Evolutionary conservation across 805 yeast species (phyloP).

Genomic region (Candida alai): DNA sequence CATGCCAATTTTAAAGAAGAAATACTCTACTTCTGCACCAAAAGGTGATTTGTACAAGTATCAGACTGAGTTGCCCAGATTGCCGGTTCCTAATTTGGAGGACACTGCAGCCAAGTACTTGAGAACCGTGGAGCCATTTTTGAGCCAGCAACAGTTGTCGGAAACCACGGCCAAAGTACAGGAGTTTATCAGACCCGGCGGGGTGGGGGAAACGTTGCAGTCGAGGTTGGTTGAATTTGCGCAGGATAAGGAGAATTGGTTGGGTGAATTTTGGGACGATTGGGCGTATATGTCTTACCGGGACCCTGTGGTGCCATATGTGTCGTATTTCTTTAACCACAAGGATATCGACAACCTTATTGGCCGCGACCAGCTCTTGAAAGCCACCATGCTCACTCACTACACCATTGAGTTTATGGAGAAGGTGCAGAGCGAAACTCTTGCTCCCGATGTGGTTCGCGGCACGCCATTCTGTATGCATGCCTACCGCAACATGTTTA

Average conservation of each 20-base stretch:
- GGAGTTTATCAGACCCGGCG: slow-evolving; percentile 52
- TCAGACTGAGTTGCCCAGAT: slow-evolving; percentile 71
- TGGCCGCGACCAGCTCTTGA: slow-evolving; percentile 60
- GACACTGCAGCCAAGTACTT: slow-evolving; percentile 70
- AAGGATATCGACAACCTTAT: slow-evolving; percentile 57
- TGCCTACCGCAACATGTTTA: slow-evolving; percentile 86
- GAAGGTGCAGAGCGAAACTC: slow-evolving; percentile 61
- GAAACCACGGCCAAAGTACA: slow-evolving; percentile 54
- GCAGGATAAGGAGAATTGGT: slow-evolving; percentile 74
- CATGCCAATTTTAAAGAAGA: slow-evolving; percentile 16
- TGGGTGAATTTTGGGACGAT: slow-evolving; percentile 89
- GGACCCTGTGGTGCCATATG: slow-evolving; percentile 94
- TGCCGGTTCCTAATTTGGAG: slow-evolving; percentile 82
- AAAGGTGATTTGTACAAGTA: slow-evolving; percentile 69
- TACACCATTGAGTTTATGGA: slow-evolving; percentile 67
- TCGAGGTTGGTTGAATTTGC: slow-evolving; percentile 57
- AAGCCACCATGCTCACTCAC: slow-evolving; percentile 72
- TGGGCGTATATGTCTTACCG: slow-evolving; percentile 87
- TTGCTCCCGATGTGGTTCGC: slow-evolving; percentile 77
- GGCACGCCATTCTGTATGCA: slow-evolving; percentile 92
- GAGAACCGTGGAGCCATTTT: slow-evolving; percentile 67
- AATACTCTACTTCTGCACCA: slow-evolving; percentile 24
- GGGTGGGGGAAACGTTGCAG: slow-evolving; percentile 68
- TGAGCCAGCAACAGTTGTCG: slow-evolving; percentile 47
- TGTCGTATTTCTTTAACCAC: slow-evolving; percentile 85